phyloP scores from a whole-genome alignment of 2,329 filamentous ascomycete genomes.

The Drechslerella stenobrocha region DNA sequence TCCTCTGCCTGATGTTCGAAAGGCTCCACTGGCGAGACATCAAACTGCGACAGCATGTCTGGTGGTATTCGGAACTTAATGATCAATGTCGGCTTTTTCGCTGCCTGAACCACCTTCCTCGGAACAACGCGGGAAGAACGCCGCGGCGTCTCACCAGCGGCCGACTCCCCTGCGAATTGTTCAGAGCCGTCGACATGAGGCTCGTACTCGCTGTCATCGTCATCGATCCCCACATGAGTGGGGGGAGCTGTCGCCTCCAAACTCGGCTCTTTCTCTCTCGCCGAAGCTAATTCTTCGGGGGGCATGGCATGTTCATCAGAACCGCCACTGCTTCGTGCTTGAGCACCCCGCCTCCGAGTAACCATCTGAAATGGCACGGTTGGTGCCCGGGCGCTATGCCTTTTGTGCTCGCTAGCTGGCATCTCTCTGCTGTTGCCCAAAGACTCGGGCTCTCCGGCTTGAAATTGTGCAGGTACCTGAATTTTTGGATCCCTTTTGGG shows the following conservation, averaged over 20 bases:
- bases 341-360: constrained; percentile 33
- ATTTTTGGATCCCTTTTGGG: constrained; percentile 28
- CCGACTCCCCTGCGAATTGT: constrained; percentile 16
- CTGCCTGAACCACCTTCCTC: constrained; percentile 22
- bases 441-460: constrained; percentile 19
- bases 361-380: constrained; percentile 48
- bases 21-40: constrained; percentile 2
- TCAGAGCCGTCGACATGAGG: constrained; percentile 16
- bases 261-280: constrained; percentile 14
- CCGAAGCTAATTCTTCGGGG: constrained; percentile 21
- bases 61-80: constrained; percentile 18
- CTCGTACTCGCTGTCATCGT: constrained; percentile 21
- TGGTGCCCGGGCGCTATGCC: constrained; percentile 30
- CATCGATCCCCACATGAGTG: not conserved
- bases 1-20: constrained; percentile 15
- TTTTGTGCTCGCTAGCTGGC: constrained; percentile 28
- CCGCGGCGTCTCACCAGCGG: constrained; percentile 26
- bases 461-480: constrained; percentile 3
- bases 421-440: constrained; percentile 12
- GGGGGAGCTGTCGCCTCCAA: constrained; percentile 2
- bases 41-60: constrained; percentile 10
- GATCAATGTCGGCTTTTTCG: constrained; percentile 24
- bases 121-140: constrained; percentile 41
- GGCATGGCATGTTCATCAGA: constrained; percentile 28
- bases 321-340: constrained; percentile 27